Conservation (phyloP, 345 rosid genomes). For the Noccaea bulbosa region DNA sequence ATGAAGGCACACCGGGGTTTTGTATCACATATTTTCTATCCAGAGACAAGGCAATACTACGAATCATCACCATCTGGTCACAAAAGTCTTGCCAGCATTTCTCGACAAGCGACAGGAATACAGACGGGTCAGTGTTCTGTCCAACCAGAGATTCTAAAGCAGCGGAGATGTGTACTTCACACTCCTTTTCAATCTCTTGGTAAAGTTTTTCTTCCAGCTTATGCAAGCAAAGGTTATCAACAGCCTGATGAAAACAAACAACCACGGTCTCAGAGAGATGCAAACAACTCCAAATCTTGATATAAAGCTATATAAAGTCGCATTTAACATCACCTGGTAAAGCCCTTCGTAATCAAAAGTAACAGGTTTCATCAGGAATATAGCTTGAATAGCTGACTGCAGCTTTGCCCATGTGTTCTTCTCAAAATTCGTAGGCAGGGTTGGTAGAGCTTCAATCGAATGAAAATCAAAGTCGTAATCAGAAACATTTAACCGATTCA, state of each 20-base stretch:
- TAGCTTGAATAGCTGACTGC: conserved; percentile 77
- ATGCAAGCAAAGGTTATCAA: conserved; percentile 78
- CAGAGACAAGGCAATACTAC: conserved; percentile 82
- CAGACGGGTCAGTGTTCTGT: conserved; percentile 80
- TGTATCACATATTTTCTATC: conserved; percentile 88
- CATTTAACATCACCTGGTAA: conserved; percentile 57
- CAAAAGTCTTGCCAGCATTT: conserved; percentile 93
- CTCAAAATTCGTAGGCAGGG: conserved; percentile 74
- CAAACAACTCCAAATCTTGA: background rate
- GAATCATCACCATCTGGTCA: conserved; percentile 90
- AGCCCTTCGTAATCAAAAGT: conserved; percentile 72
- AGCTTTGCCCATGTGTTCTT: conserved; percentile 84
- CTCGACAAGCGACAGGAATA: conserved; percentile 79
- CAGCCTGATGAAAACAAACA: conserved; percentile 55
- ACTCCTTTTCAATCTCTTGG: conserved; percentile 77
- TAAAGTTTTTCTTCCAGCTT: conserved; percentile 89
- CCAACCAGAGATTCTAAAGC: conserved; percentile 71
- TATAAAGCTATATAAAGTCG: background rate
- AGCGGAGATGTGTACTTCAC: conserved; percentile 72
- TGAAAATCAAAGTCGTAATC: background rate
- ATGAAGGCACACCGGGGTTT: conserved; percentile 67
- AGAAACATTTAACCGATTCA: background rate
- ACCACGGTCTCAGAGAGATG: conserved; percentile 11
- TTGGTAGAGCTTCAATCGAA: conserved; percentile 67
- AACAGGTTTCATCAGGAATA: conserved; percentile 72